A percentile compares a stretch with the other conserved stretches of the same genome.
phyloP scores from a whole-genome alignment of 192 early-diverging fungal genomes.

The Coemansia sp. region DNA sequence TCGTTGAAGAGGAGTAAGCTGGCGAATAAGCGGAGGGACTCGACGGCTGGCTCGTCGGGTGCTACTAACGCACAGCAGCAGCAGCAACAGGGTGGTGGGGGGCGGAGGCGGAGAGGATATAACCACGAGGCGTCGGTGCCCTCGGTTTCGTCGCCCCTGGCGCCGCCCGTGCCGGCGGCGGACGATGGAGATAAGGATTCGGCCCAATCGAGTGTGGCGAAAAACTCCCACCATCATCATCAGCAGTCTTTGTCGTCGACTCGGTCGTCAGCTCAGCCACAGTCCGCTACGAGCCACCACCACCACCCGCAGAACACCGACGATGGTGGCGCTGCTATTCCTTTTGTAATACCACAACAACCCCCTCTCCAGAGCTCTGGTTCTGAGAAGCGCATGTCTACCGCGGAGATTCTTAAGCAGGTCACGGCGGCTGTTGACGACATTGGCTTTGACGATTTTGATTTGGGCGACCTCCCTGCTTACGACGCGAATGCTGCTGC shows the following conservation, averaged over 20 bases:
- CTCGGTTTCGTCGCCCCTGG: slow-evolving; percentile 40
- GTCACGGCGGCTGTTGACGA: slow-evolving; percentile 49
- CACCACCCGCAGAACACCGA: background rate
- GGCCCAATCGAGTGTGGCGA: background rate
- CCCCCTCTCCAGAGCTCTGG: background rate
- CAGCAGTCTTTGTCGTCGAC: too few relatives aligned
- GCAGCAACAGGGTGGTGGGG: background rate
- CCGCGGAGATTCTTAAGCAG: slow-evolving; percentile 52
- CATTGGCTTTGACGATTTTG: slow-evolving; percentile 49
- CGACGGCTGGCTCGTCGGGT: slow-evolving; percentile 22
- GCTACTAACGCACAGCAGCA: background rate
- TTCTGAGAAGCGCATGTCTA: slow-evolving; percentile 37
- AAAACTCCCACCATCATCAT: slow-evolving; percentile 7
- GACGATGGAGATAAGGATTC: slow-evolving; percentile 1
- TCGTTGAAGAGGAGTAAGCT: slow-evolving; percentile 57
- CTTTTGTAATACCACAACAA: slow-evolving; percentile 4
- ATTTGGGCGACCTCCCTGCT: slow-evolving; percentile 24
- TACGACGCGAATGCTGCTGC: slow-evolving; percentile 7
- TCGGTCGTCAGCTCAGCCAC: background rate
- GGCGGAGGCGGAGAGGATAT: slow-evolving; percentile 9
- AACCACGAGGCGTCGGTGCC: slow-evolving; percentile 17
- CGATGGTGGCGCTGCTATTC: background rate
- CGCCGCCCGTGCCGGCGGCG: background rate
- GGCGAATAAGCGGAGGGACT: slow-evolving; percentile 55
- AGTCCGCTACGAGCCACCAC: background rate